These are phyloP conservation scores for Ophiostoma sp. DNA, from an alignment of 2,329 filamentous ascomycete species.

Conservation along the genomic window DNA sequence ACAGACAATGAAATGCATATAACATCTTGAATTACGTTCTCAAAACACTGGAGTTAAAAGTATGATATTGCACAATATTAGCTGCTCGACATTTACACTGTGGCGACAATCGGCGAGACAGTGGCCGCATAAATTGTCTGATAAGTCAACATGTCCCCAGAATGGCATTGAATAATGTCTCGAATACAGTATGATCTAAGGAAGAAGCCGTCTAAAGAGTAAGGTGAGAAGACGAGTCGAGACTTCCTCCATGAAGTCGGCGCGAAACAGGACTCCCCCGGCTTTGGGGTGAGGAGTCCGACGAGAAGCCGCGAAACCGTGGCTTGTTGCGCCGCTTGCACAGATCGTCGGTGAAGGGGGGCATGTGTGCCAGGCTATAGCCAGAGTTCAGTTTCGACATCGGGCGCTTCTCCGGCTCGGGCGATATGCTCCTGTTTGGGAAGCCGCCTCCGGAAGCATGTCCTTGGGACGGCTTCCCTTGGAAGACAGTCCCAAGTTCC, in stretches of 20 bases:
- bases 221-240: background rate
- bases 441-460: background rate
- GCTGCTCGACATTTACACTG: background rate
- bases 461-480: background rate
- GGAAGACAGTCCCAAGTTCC: conserved; percentile 15
- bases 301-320: background rate
- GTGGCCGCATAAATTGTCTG: background rate
- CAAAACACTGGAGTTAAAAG: background rate
- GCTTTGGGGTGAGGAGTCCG: background rate
- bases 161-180: no score
- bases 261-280: background rate
- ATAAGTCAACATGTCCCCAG: background rate
- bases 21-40: background rate
- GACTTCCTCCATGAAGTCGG: background rate
- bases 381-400: background rate
- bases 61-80: background rate
- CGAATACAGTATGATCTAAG: background rate
- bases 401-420: background rate
- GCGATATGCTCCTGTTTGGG: background rate
- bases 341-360: conserved; percentile 25
- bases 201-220: background rate
- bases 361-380: background rate
- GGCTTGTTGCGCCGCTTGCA: conserved; percentile 21
- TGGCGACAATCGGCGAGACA: background rate
- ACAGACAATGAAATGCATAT: background rate